Percentiles rank a stretch among this genome's conserved stretches.
Conservation (phyloP, 192 early-diverging fungal species). For the Coemansia furcata region DNA sequence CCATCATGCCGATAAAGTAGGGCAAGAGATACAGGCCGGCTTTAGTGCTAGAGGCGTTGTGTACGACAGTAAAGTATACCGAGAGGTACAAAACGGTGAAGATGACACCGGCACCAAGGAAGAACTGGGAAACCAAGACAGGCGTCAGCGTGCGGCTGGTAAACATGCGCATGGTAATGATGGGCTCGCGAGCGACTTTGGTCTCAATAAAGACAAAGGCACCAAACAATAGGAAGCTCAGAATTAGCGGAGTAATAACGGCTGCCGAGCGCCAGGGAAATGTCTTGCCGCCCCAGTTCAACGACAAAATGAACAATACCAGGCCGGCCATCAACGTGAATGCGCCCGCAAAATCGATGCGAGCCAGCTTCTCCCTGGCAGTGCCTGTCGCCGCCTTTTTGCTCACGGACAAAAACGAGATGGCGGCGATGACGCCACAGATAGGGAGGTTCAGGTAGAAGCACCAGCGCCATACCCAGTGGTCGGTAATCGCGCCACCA, state of each 20-base stretch:
- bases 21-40: constrained; percentile 30
- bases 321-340: constrained; percentile 54
- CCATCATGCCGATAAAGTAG: constrained; percentile 30
- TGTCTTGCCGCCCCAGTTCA: constrained; percentile 72
- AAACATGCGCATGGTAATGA: constrained; percentile 61
- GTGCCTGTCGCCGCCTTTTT: constrained; percentile 10
- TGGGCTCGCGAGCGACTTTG: constrained; percentile 62
- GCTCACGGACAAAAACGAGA: constrained; percentile 21
- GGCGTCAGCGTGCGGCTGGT: constrained; percentile 17
- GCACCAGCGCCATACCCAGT: constrained; percentile 48
- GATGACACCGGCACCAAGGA: constrained; percentile 27
- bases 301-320: constrained; percentile 62
- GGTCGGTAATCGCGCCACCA: constrained; percentile 57
- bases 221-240: constrained; percentile 51
- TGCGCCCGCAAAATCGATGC: constrained; percentile 66
- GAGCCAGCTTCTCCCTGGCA: constrained; percentile 50
- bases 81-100: constrained; percentile 32
- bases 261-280: constrained; percentile 63
- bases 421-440: constrained; percentile 37
- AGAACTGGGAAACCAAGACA: constrained; percentile 20
- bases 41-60: constrained; percentile 14
- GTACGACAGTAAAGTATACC: constrained; percentile 30
- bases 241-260: constrained; percentile 43
- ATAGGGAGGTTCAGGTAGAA: constrained; percentile 60
- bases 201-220: constrained; percentile 63